Conservation (phyloP, 306 rosid species). For the Corylus avellana region DNA sequence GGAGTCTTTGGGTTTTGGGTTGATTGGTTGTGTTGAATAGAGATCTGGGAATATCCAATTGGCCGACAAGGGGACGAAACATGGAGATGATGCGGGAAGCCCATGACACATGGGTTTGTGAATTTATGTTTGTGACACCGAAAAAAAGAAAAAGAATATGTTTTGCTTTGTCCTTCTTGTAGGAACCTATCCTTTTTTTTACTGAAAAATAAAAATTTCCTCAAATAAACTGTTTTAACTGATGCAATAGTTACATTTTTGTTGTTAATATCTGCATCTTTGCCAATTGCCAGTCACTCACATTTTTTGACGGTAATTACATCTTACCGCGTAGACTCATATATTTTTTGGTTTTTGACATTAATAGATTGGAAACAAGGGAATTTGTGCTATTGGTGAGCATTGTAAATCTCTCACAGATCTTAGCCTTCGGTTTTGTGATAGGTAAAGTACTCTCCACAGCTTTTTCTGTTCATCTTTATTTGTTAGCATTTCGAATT, state of each 20-base stretch:
- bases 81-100: no score
- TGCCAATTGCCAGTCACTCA: background rate
- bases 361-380: constrained; percentile 76
- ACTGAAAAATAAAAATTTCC: background rate
- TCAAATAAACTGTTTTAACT: background rate
- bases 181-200: background rate
- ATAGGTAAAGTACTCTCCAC: constrained; percentile 58
- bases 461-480: constrained; percentile 3
- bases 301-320: constrained; percentile 4
- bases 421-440: constrained; percentile 91
- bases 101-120: no score
- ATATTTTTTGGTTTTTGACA: constrained; percentile 11
- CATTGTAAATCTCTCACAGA: constrained; percentile 70
- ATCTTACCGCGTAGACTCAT: background rate
- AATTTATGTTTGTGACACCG: no score
- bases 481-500: constrained; percentile 4
- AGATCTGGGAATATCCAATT: no score
- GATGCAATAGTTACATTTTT: background rate
- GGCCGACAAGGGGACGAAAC: no score
- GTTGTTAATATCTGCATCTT: background rate
- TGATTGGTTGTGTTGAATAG: no score
- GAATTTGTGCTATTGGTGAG: constrained; percentile 79
- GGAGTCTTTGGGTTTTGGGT: no score
- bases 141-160: background rate
- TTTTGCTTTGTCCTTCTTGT: background rate